Evolutionary conservation across 495 filamentous ascomycete genomes (phyloP).

Genomic region (Aspergillus campestris): DNA sequence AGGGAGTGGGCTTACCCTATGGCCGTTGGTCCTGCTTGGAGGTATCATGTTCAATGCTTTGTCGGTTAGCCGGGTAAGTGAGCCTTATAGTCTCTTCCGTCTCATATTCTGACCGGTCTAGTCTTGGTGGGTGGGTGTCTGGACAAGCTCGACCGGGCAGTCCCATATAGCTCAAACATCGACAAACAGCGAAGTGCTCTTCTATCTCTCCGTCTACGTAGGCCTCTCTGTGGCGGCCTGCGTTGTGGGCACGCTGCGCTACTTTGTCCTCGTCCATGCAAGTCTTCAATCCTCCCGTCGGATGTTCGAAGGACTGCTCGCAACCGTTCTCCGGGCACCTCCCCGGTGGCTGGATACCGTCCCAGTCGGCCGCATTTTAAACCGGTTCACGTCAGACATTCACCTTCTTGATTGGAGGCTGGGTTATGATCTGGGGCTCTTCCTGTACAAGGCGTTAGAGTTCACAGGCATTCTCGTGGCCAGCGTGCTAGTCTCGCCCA

Average conservation of each 20-base stretch:
- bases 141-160: constrained; percentile 40
- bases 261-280: constrained; percentile 46
- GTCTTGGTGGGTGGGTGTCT: constrained; percentile 60
- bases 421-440: constrained; percentile 50
- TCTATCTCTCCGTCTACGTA: constrained; percentile 61
- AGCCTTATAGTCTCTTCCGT: not conserved
- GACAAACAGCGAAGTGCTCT: constrained; percentile 18
- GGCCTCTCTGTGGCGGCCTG: constrained; percentile 49
- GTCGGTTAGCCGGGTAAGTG: constrained; percentile 38
- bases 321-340: constrained; percentile 57
- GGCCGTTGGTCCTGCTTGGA: constrained; percentile 44
- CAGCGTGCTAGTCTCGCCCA: constrained; percentile 20
- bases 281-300: constrained; percentile 53
- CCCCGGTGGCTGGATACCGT: constrained; percentile 73
- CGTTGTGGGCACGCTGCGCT: constrained; percentile 48
- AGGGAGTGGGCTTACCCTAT: constrained; percentile 54
- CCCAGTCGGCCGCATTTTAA: constrained; percentile 64
- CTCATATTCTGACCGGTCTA: constrained; percentile 18
- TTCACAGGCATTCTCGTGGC: constrained; percentile 21
- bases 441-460: constrained; percentile 40
- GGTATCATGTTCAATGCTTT: constrained; percentile 46
- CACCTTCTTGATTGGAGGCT: constrained; percentile 54
- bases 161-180: not conserved
- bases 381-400: constrained; percentile 71
- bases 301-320: constrained; percentile 57